Conservation (phyloP, 768 basidiomycete genomes). For the Termitomyces sp. region DNA sequence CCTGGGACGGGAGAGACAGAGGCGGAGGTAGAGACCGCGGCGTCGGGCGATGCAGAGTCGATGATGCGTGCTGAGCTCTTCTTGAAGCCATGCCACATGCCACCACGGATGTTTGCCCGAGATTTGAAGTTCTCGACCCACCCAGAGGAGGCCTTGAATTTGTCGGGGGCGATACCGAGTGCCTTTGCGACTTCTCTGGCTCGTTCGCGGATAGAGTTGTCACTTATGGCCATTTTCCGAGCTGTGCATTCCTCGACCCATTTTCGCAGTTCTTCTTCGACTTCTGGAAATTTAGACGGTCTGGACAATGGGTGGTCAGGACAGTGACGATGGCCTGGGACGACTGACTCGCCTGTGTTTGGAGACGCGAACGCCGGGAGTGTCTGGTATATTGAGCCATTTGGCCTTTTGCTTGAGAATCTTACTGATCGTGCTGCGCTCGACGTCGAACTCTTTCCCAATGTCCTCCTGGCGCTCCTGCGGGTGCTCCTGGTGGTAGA, state of each 20-base stretch:
- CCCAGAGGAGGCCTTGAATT: constrained; percentile 88
- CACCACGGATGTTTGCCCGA: constrained; percentile 70
- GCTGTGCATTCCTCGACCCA: constrained; percentile 56
- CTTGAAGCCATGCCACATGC: constrained; percentile 44
- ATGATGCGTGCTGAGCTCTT: constrained; percentile 18
- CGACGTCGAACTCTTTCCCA: constrained; percentile 68
- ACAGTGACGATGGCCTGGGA: constrained; percentile 7
- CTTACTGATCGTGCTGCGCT: constrained; percentile 92
- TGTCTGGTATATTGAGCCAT: constrained; percentile 68
- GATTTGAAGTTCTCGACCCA: constrained; percentile 94
- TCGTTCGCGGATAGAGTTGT: constrained; percentile 56
- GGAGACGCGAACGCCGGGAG: constrained; percentile 53
- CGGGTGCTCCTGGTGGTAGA: constrained; percentile 58
- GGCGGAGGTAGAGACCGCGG: background rate
- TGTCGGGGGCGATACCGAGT: constrained; percentile 56
- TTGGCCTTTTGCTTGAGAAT: constrained; percentile 81
- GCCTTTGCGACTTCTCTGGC: constrained; percentile 61
- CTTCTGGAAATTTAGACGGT: constrained; percentile 75
- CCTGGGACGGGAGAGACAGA: background rate
- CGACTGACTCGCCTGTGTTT: constrained; percentile 55
- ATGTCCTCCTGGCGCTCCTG: constrained; percentile 82
- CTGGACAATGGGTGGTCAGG: constrained; percentile 29
- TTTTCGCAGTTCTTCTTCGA: constrained; percentile 60
- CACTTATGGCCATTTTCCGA: constrained; percentile 47
- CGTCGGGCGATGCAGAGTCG: constrained; percentile 3